phyloP scores from a whole-genome alignment of 208 protist species.

The Phytomonas sp. region DNA sequence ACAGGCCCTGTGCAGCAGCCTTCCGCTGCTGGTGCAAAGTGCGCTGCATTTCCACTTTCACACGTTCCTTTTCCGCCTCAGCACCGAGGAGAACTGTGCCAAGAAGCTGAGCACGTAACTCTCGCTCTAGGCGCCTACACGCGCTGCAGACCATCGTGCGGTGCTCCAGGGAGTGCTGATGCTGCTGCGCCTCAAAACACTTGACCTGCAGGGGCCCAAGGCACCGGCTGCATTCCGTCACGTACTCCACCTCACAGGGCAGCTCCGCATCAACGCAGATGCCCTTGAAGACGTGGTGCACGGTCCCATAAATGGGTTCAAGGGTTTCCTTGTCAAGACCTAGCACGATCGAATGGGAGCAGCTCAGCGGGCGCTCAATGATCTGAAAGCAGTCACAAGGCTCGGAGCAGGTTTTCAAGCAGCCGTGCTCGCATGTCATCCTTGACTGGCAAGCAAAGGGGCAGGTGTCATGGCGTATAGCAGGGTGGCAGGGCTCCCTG shows the following conservation, averaged over 20 bases:
- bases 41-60: conserved; percentile 58
- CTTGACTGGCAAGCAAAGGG: conserved; percentile 42
- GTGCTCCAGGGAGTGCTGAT: conserved; percentile 35
- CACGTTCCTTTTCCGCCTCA: conserved; percentile 55
- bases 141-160: conserved; percentile 52
- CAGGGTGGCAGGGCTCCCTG: conserved; percentile 47
- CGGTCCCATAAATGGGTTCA: conserved; percentile 62
- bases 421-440: conserved; percentile 72
- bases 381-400: conserved; percentile 81
- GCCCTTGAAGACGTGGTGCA: conserved; percentile 74
- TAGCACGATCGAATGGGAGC: conserved; percentile 59
- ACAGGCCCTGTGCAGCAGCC: conserved; percentile 75
- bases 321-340: conserved; percentile 54
- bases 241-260: conserved; percentile 70
- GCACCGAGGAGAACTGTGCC: conserved; percentile 56
- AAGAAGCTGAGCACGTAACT: conserved; percentile 61
- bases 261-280: conserved; percentile 54
- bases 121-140: conserved; percentile 57
- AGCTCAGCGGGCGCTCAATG: conserved; percentile 42
- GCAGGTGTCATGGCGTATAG: conserved; percentile 34
- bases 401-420: conserved; percentile 42
- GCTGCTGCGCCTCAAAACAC: conserved; percentile 60
- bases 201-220: conserved; percentile 41
- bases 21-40: conserved; percentile 75
- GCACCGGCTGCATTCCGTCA: conserved; percentile 71